Base-by-base conservation (phyloP, 2,329 filamentous ascomycete genomes). In the Epichloe glyceriae region DNA sequence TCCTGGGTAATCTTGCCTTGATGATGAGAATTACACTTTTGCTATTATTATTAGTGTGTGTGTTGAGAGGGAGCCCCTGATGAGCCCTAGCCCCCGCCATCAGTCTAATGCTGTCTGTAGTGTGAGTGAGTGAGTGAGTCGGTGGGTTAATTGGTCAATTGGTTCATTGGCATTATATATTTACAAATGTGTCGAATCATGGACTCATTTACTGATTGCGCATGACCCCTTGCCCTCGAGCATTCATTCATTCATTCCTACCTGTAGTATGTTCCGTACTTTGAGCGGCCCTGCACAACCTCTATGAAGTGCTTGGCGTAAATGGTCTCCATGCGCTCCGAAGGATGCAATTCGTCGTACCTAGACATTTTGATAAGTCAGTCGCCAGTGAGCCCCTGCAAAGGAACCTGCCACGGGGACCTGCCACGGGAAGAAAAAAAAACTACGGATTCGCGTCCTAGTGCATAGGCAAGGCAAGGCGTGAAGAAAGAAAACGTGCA, bases 301-400 rank as follows among this genome's bases (percentile, higher is more conserved):
- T 69, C 65, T 30, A 71, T 58, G 50, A 75, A 74, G 49, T 70
- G 61, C 17, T 65, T 51, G 6, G 64, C 70, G 46, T 73, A 63
- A 37, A 71, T 62, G 51, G 68, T 60, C 39, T 66, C 64, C 64
- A 82, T 75, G 65, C 79, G 77, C 65, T 81, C 74, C 33, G 80
- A 82, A 0, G 85, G 84, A 68, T 91, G 86, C 61, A 90, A 63
- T 61, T 82, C 77, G 65, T 91, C 85, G 58, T 74, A 75, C 67
- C 67, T 70, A 22, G 34, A 20, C 17, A n/a, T 22, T 22, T 4
- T 19, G 33, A 20, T 4, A 39, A 39, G n/a, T 17, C 10, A 30
- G 8, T 30, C 26, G 26, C 26, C 17, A 39, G 26, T 30, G 26
- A 10, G 7, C 8, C 26, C 26, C 26, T 30, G 26, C 26, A 30